Conservation (phyloP, 768 basidiomycete species). For the Podaxis mareebaensis region DNA sequence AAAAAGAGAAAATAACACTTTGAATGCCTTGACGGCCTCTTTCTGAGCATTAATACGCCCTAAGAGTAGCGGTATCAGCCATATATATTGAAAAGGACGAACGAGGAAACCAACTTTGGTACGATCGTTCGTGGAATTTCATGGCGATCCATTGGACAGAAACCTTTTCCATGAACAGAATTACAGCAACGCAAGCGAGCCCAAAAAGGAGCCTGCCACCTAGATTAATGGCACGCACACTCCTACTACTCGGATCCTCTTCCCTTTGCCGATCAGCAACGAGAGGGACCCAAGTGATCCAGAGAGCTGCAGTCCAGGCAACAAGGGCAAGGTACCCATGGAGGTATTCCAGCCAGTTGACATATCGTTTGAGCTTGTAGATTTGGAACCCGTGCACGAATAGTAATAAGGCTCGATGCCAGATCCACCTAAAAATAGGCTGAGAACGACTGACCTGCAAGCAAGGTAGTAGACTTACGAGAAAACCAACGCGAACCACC, state of each 20-base stretch:
- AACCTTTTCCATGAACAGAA: slow-evolving; percentile 1
- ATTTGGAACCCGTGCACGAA: neutral
- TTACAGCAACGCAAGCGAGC: neutral
- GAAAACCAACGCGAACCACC: slow-evolving; percentile 11
- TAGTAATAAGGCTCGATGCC: neutral
- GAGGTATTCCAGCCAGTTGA: slow-evolving; percentile 12
- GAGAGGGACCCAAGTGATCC: slow-evolving; percentile 12
- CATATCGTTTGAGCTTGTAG: slow-evolving; percentile 7
- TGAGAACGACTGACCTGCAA: neutral
- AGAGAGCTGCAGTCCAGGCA: slow-evolving; percentile 5
- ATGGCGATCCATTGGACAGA: slow-evolving; percentile 10
- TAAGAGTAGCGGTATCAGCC: neutral
- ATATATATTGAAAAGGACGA: neutral
- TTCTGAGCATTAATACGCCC: slow-evolving; percentile 9
- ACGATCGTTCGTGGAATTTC: slow-evolving; percentile 12
- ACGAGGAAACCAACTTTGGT: neutral
- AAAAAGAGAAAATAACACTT: neutral
- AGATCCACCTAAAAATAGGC: neutral
- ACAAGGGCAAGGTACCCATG: slow-evolving; percentile 12
- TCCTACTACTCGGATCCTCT: neutral
- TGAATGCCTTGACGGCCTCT: neutral
- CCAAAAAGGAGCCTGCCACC: slow-evolving; percentile 4
- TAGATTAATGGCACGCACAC: slow-evolving; percentile 3
- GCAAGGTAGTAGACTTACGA: neutral
- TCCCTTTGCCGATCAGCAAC: neutral